Conservation (phyloP, 805 yeast species). For the Isabelozyma pseudorhagii region DNA sequence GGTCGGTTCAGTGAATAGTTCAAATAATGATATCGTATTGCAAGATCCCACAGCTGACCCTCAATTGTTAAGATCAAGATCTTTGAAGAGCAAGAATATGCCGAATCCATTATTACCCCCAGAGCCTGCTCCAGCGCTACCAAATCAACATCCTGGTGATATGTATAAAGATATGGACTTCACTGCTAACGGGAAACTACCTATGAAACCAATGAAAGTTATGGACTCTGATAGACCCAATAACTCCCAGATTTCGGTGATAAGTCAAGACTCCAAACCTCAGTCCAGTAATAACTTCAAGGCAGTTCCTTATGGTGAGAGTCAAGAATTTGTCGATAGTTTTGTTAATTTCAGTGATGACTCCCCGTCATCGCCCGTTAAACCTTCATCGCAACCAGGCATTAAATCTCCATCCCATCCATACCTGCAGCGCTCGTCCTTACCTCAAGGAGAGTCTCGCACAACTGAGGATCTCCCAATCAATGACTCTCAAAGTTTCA, state of each 20-base stretch:
- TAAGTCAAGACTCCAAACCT: slow-evolving; percentile 7
- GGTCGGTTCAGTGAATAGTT: not conserved
- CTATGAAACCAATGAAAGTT: slow-evolving; percentile 40
- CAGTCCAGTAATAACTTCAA: slow-evolving; percentile 20
- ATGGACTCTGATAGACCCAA: slow-evolving; percentile 28
- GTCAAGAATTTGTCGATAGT: slow-evolving; percentile 5
- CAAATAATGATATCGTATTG: slow-evolving; percentile 7
- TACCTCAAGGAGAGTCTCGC: slow-evolving; percentile 5
- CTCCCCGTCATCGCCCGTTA: not conserved
- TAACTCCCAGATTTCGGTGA: not conserved
- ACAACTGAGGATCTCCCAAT: slow-evolving; percentile 4
- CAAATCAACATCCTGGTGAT: slow-evolving; percentile 6
- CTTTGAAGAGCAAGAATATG: slow-evolving; percentile 18
- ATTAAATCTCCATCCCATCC: slow-evolving; percentile 5
- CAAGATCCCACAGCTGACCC: slow-evolving; percentile 20
- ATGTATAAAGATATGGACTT: slow-evolving; percentile 36
- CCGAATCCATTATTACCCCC: slow-evolving; percentile 18
- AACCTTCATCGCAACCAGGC: not conserved
- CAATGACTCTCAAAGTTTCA: slow-evolving; percentile 14
- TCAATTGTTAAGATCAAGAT: slow-evolving; percentile 16
- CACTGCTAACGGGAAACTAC: slow-evolving; percentile 41
- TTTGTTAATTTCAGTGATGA: slow-evolving; percentile 1
- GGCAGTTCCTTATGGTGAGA: slow-evolving; percentile 1
- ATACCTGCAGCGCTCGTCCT: slow-evolving; percentile 8
- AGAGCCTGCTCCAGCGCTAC: slow-evolving; percentile 9